These are phyloP conservation scores for Cutaneotrichosporon sp. DNA, from an alignment of 1,284 basidiomycete genomes.

Conservation along the genomic window DNA sequence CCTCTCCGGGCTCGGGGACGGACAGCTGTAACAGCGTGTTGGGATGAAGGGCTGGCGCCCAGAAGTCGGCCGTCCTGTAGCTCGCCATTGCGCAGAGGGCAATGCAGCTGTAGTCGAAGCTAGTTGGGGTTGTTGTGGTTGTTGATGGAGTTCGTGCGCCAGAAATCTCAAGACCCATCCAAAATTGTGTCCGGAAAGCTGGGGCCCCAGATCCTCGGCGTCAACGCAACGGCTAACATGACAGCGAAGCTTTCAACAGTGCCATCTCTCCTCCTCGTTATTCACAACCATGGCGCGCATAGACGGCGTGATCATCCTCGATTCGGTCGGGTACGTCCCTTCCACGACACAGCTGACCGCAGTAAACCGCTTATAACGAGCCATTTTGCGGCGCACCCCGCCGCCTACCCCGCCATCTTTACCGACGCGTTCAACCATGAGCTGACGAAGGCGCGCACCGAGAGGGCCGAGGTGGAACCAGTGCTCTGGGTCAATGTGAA, in stretches of 20 bases:
- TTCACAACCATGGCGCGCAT: slow-evolving; percentile 51
- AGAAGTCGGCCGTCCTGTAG: slow-evolving; percentile 35
- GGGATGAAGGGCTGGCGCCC: slow-evolving; percentile 42
- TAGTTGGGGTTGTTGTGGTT: not conserved
- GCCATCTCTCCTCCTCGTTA: not conserved
- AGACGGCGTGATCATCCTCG: slow-evolving; percentile 86
- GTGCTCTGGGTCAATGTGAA: slow-evolving; percentile 47
- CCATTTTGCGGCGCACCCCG: slow-evolving; percentile 71
- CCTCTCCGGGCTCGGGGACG: slow-evolving; percentile 28
- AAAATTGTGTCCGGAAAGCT: not conserved
- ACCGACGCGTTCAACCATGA: slow-evolving; percentile 79
- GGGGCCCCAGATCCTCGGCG: not conserved
- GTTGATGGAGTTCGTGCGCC: not conserved
- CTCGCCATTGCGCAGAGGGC: slow-evolving; percentile 17
- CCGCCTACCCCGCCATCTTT: slow-evolving; percentile 76
- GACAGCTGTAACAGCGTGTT: slow-evolving; percentile 44
- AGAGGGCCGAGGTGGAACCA: slow-evolving; percentile 24
- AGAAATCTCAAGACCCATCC: not conserved
- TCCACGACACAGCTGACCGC: not conserved
- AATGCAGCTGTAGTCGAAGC: too few species aligned
- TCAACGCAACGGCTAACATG: too few species aligned
- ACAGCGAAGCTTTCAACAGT: not conserved
- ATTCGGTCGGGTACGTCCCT: slow-evolving; percentile 63
- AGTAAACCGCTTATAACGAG: slow-evolving; percentile 87
- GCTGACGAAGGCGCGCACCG: slow-evolving; percentile 53